Evolutionary conservation across 2,329 filamentous ascomycete species (phyloP), one percentile per base, ranked within the genome.

Genomic region (Colletotrichum melonis): DNA sequence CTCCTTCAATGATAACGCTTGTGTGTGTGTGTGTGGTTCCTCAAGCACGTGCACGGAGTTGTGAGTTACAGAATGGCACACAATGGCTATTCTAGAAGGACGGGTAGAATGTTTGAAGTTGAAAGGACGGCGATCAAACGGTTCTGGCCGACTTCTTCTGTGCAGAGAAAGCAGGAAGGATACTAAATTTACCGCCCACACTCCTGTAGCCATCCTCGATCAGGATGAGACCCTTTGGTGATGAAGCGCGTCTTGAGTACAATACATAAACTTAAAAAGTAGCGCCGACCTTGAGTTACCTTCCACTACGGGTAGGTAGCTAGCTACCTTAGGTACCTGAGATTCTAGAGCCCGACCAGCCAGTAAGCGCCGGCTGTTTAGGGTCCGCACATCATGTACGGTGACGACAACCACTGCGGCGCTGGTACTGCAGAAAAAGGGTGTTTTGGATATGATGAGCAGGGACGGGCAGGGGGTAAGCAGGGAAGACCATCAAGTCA

Each of bases 351-450:
- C 42, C n/a, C n/a, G n/a, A 14, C 26, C 28, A 54, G 46, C 46
- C 19, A 63, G 60, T 49, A n/a, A 4, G 28, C 16, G n/a, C 35
- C 35, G 22, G 60, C 16, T 26, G 30, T 49, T 16, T 28, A 16
- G 26, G 55, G 55, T 55, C 46, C 63, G 24, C 28, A 55, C 30
- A 24, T 26, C 42, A 60, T 70, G 55, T 32, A 55, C 28, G 63
- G 55, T 67, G 68, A 70, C 68, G 68, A 70, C 63, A 70, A 19
- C 22, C 12, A 65, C 16, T 42, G 63, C 52, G 56, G 30, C 30
- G 3, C 30, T 24, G 42, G 28, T 59, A 42, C 55, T 38, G 55
- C 55, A 26, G 55, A 60, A 19, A 7, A 58, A 22, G 30, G 30
- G 38, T 42, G 24, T 14, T 28, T 42, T 16, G 35, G 26, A 22